Conservation (phyloP, 2,329 filamentous ascomycete genomes). For the Monilinia polystroma region DNA sequence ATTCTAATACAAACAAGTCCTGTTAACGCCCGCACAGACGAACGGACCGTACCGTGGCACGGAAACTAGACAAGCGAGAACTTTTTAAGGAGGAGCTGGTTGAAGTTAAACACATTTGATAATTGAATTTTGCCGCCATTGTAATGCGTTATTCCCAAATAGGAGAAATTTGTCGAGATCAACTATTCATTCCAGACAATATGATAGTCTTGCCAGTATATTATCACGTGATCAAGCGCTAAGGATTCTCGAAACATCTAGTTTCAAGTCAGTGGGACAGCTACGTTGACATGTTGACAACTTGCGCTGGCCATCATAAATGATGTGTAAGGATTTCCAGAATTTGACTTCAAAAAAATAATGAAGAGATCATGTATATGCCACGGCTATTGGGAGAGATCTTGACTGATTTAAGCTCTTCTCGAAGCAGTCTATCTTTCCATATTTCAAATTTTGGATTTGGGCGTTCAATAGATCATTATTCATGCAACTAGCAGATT, state of each 20-base stretch:
- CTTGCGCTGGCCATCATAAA: not conserved
- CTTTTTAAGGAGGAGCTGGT: conserved; percentile 19
- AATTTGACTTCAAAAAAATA: not conserved
- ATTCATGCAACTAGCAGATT: not conserved
- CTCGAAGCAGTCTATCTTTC: not conserved
- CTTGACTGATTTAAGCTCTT: not conserved
- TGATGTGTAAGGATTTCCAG: not conserved
- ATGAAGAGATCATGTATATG: not conserved
- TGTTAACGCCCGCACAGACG: conserved; percentile 16
- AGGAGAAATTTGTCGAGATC: not conserved
- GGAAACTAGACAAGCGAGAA: conserved; percentile 21
- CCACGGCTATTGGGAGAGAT: not conserved
- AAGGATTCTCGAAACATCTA: not conserved
- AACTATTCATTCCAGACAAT: not conserved
- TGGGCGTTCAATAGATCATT: not conserved
- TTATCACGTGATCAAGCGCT: not conserved
- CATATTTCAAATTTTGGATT: not conserved
- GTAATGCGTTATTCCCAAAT: not conserved
- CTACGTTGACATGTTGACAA: not conserved
- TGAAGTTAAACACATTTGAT: not conserved
- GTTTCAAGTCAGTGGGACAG: not conserved
- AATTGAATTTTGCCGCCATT: not conserved
- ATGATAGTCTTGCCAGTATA: not conserved
- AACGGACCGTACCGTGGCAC: conserved; percentile 16
- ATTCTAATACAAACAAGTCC: not conserved